Evolutionary conservation across 2,329 filamentous ascomycete species (phyloP).

Genomic region (Claviceps maximensis): DNA sequence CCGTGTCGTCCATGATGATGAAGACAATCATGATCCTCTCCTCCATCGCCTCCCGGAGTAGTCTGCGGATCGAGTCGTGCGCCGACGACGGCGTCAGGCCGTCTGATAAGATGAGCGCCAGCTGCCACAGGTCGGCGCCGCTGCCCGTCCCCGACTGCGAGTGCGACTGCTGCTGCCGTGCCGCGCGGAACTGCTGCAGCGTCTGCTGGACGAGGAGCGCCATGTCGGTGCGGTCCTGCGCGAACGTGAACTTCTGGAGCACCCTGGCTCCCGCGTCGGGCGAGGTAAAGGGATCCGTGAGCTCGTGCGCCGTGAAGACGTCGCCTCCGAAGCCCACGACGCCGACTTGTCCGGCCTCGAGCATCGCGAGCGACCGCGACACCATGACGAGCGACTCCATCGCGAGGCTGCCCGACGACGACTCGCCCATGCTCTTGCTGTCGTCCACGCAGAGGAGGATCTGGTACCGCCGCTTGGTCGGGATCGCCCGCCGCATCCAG

Average conservation of each 20-base stretch:
- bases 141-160: slow-evolving; percentile 19
- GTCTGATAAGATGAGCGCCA: slow-evolving; percentile 86
- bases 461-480: slow-evolving; percentile 89
- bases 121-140: slow-evolving; percentile 74
- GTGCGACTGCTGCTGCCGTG: slow-evolving; percentile 45
- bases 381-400: slow-evolving; percentile 93
- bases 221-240: slow-evolving; percentile 78
- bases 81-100: slow-evolving; percentile 73
- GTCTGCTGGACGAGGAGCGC: slow-evolving; percentile 62
- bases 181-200: slow-evolving; percentile 69
- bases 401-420: slow-evolving; percentile 61
- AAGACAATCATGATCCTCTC: slow-evolving; percentile 98
- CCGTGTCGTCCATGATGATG: slow-evolving; percentile 71
- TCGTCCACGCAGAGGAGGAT: slow-evolving; percentile 97
- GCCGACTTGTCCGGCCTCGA: slow-evolving; percentile 88
- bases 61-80: slow-evolving; percentile 67
- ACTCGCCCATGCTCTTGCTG: slow-evolving; percentile 83
- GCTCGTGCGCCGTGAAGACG: slow-evolving; percentile 74
- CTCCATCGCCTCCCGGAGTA: slow-evolving; percentile 79
- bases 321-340: slow-evolving; percentile 80
- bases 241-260: slow-evolving; percentile 73
- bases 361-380: slow-evolving; percentile 72
- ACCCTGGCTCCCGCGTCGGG: slow-evolving; percentile 65
- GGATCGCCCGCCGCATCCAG: slow-evolving; percentile 90
- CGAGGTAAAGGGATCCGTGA: slow-evolving; percentile 61